Evolutionary conservation across 148 eudicot species (phyloP), one percentile per base, ranked within the genome.

Genomic region (Linanthus parryae): DNA sequence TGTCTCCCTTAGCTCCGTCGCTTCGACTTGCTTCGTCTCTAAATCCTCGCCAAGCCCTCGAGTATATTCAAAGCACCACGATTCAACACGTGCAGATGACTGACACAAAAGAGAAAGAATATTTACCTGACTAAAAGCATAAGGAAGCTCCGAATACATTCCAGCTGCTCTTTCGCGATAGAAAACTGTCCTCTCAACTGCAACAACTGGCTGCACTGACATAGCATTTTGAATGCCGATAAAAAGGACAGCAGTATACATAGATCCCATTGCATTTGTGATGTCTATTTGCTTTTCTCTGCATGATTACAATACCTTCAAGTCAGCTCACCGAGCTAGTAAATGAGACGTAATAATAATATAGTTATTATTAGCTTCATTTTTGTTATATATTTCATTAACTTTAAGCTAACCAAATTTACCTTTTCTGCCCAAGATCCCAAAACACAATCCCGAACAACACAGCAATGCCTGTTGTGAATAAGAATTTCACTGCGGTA

Each of bases 111-210:
- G 3, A 8, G 4, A 41, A 2, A 1, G 3, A 40, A 1, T 9
- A 36, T n/a, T 44, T 59, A 77, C 83, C 79, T 78, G 83, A 39
- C 70, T 79, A 54, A 78, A 69, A 22, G 79, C 83, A 64, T 78
- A 78, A 4, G 83, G 83, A 41, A 73, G 36, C 24, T 79, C 73
- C 13, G 83, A 73, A 42, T 73, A 78, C 79, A 78, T 78, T 31
- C 79, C 79, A 14, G 79, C 83, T n/a, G 78, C 83, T 70, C 76
- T 66, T 70, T 78, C 83, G 29, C 83, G 63, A 54, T 78, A 78
- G 43, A 78, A 70, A 21, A 78, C 79, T 22, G 76, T 73, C 44
- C 79, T 74, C 44, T 78, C 79, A 13, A 70, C 46, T 2, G 71
- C 67, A 22, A 73, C 66, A 20, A 71, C 67, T 8, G 79, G 77